Conservation (phyloP, 768 basidiomycete species). For the Royoungia palumana region DNA sequence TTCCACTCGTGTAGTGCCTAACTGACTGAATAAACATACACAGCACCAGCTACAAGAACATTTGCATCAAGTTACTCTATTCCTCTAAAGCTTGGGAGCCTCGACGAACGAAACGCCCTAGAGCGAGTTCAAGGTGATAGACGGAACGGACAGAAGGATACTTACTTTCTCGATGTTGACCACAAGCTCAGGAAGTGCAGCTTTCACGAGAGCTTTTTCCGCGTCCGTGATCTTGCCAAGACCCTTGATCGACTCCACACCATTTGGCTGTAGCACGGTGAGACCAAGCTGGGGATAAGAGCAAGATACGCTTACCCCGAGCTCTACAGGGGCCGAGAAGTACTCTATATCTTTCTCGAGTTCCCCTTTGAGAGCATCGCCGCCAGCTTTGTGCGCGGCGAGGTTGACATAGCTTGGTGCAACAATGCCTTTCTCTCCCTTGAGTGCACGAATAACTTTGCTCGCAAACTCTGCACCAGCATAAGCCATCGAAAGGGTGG, state of each 20-base stretch:
- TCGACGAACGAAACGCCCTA: slow-evolving; percentile 28
- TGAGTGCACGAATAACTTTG: slow-evolving; percentile 79
- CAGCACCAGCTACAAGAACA: background rate
- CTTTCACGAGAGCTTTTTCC: slow-evolving; percentile 75
- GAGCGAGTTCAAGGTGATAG: background rate
- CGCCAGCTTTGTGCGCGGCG: slow-evolving; percentile 65
- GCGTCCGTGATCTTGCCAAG: slow-evolving; percentile 70
- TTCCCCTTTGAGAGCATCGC: slow-evolving; percentile 71
- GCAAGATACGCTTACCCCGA: slow-evolving; percentile 57
- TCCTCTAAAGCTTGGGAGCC: slow-evolving; percentile 26
- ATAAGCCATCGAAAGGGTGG: slow-evolving; percentile 96
- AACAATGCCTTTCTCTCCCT: slow-evolving; percentile 85
- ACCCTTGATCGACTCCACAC: slow-evolving; percentile 78
- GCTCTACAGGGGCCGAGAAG: slow-evolving; percentile 87
- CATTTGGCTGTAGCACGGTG: slow-evolving; percentile 53
- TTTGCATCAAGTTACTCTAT: background rate
- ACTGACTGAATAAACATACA: slow-evolving; percentile 9
- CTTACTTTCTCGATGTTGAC: slow-evolving; percentile 69
- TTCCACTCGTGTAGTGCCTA: too few relatives aligned
- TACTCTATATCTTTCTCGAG: slow-evolving; percentile 74
- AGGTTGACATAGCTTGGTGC: slow-evolving; percentile 84
- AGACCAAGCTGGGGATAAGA: background rate
- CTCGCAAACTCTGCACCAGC: slow-evolving; percentile 88
- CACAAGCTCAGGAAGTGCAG: slow-evolving; percentile 76
- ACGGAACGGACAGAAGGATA: slow-evolving; percentile 1